phyloP scores from a whole-genome alignment of 305 asterid species.

The Plantago lanceolata region DNA sequence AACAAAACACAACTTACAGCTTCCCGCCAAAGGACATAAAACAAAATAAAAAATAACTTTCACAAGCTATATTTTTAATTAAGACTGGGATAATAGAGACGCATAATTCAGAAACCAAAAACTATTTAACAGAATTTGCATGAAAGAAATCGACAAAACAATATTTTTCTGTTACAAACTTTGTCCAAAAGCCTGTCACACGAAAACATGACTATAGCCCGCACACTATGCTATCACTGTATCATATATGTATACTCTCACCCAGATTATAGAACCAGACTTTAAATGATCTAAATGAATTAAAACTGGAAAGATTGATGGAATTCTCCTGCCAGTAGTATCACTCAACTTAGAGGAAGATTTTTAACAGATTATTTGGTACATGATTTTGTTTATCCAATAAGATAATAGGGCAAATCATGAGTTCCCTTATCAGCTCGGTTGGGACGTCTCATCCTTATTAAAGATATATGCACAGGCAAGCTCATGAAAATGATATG shows the following conservation, averaged over 20 bases:
- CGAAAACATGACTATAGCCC: background rate
- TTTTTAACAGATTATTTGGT: background rate
- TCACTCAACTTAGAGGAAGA: background rate
- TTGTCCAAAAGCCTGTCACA: background rate
- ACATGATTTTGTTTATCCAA: background rate
- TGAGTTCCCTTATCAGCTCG: no score
- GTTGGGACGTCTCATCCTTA: background rate
- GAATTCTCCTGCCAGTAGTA: background rate
- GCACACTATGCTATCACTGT: background rate
- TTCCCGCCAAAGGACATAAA: background rate
- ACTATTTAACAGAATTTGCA: conserved; percentile 1
- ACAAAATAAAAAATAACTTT: background rate
- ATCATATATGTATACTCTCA: background rate
- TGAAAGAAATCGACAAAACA: conserved; percentile 4
- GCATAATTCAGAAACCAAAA: background rate
- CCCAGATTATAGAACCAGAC: no score
- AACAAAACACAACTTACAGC: background rate
- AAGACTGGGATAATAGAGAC: background rate
- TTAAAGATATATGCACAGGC: background rate
- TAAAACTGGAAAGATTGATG: background rate
- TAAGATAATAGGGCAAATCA: background rate
- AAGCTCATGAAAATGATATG: background rate
- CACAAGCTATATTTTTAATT: background rate
- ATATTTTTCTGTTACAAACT: background rate
- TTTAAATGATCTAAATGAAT: background rate